Percentiles rank a stretch among this genome's conserved stretches.
These are phyloP conservation scores for Ceratocystis cacaofunesta DNA, from an alignment of 2,329 filamentous ascomycete species.

Conservation along the genomic window DNA sequence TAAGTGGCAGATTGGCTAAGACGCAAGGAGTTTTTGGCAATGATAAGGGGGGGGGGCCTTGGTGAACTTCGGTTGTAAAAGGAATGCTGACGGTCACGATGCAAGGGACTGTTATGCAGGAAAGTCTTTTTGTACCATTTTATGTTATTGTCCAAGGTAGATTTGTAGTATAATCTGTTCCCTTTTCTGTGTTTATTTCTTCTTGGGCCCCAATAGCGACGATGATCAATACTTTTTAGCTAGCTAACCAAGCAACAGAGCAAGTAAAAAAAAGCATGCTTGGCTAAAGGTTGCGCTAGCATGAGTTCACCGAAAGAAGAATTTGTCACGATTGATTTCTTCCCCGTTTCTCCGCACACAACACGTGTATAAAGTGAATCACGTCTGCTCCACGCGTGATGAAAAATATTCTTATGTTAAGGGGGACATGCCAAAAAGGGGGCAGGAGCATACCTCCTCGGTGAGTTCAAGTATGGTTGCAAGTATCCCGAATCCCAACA, in stretches of 20 bases:
- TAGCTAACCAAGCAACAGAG: no score
- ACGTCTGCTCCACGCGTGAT: not conserved
- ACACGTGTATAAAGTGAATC: not conserved
- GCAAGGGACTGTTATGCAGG: not conserved
- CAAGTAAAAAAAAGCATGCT: no score
- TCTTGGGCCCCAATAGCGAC: no score
- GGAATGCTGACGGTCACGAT: not conserved
- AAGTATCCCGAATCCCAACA: not conserved
- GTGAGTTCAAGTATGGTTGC: not conserved
- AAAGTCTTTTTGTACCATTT: not conserved
- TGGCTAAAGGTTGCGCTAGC: no score
- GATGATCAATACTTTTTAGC: no score
- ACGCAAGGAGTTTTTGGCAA: not conserved
- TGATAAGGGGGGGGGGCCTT: not conserved
- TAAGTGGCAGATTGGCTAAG: not conserved
- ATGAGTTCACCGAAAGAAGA: no score
- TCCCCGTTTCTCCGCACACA: not conserved
- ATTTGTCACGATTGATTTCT: not conserved
- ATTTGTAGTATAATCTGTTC: no score
- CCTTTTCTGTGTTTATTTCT: no score
- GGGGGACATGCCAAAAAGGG: not conserved
- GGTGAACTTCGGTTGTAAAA: not conserved
- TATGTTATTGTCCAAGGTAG: not conserved
- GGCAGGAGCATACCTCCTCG: not conserved
- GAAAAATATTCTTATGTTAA: not conserved